phyloP scores from a whole-genome alignment of 257 asterid genomes.

The Schizonepeta tenuifolia region DNA sequence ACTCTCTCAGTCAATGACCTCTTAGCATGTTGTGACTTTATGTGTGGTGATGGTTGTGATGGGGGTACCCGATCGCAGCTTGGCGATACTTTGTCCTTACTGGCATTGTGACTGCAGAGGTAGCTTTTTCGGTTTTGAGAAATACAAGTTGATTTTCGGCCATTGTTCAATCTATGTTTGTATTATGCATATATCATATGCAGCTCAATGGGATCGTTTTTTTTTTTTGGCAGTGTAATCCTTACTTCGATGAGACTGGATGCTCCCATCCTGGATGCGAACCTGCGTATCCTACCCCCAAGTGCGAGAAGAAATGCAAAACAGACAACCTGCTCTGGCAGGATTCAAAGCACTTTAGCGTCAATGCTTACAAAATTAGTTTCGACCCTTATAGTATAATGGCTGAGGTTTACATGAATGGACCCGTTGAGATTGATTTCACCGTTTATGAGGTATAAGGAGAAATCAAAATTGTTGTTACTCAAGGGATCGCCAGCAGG shows the following conservation, averaged over 20 bases:
- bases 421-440: slow-evolving; percentile 94
- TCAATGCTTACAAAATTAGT: slow-evolving; percentile 55
- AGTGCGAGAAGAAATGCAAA: slow-evolving; percentile 65
- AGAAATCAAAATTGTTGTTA: slow-evolving; percentile 3
- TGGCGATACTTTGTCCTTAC: slow-evolving; percentile 77
- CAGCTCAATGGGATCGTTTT: slow-evolving; percentile 15
- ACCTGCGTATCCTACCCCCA: slow-evolving; percentile 89
- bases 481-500: too few species aligned
- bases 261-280: slow-evolving; percentile 99
- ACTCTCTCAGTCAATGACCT: slow-evolving; percentile 94
- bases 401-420: slow-evolving; percentile 82
- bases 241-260: slow-evolving; percentile 85
- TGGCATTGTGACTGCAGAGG: slow-evolving; percentile 98
- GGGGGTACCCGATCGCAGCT: slow-evolving; percentile 91
- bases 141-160: not conserved
- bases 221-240: slow-evolving; percentile 81
- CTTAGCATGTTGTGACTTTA: slow-evolving; percentile 85
- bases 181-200: not conserved
- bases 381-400: slow-evolving; percentile 80
- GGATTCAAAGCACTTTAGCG: slow-evolving; percentile 70
- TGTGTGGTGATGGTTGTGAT: slow-evolving; percentile 97
- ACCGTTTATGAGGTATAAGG: slow-evolving; percentile 88
- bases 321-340: slow-evolving; percentile 73
- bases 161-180: slow-evolving; percentile 22
- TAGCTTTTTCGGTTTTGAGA: slow-evolving; percentile 32